Base-by-base conservation (phyloP, 73 alveolate species). In the Symbiodinium natans region DNA sequence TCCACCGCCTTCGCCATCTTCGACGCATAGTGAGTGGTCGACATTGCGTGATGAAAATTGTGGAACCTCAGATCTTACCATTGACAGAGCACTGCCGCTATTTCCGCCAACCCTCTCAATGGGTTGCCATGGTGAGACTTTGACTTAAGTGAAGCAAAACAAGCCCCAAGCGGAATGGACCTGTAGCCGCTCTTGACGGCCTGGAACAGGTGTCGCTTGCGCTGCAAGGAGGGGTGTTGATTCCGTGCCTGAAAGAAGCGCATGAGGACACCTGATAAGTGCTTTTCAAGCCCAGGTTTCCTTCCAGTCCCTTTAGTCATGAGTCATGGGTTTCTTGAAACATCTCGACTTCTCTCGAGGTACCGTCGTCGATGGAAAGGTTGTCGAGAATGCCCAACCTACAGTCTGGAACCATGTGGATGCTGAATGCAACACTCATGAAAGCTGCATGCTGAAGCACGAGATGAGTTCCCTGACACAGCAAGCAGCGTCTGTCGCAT, bases 21-120 rank as follows among this genome's bases (percentile, higher is more conserved):
- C 56, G 80, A 90, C 36, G 97, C 80, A 82, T 71, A 90, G 97
- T 90, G 97, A 5, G 80, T 68, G 7, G 97, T 90, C 11, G 97
- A 90, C 97, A 90, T 68, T 17, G 87, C 97, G n/a, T 90, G 97
- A 31, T 90, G 97, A 56, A 90, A 90, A 89, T 90, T 90, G 54
- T 90, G 97, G 88, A 90, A 90, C 97, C 97, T 90, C 42, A 11
- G 21, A 0, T 0, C 27, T n/a, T n/a, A n/a, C n/a, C n/a, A n/a
- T n/a, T n/a, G n/a, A n/a, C n/a, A n/a, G n/a, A n/a, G n/a, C n/a
- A n/a, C n/a, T n/a, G n/a, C n/a, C n/a, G n/a, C 33, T n/a, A 29
- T 31, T 3, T 68, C 27, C 21, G 2, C 33, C 39, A 68, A 29
- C 0, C 82, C 33, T 0, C 33, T 29, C 82, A 25, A 68, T 2